Base-by-base conservation (phyloP, 441 rosid genomes). In the Gossypium lobatum region DNA sequence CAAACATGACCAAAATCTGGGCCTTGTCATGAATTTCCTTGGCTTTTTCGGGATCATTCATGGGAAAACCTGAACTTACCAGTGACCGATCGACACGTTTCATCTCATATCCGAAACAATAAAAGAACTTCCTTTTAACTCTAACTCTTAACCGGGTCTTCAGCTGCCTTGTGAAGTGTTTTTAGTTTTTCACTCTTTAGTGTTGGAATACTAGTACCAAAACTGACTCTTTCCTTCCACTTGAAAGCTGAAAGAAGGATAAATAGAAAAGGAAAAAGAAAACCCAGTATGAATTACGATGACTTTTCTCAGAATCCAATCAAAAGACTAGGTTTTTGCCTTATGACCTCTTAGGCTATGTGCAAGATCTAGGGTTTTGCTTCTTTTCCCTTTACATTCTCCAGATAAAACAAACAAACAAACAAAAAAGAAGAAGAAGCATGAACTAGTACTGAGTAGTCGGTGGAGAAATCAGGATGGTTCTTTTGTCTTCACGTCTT, bases 291-390 rank as follows among this genome's bases (percentile, higher is more conserved):
- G 28, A 39, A 42, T 6, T 34, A 13, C 9, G 21, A 23, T 48
- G 5, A 18, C 50, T n/a, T 21, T 17, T 23, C 37, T 67, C 61
- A 73, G 73, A 77, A 48, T 76, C 68, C 31, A 67, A 67, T 76
- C 70, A 70, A 50, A 61, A 54, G 60, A 48, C 46, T 17, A 77
- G 85, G 80, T 79, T 75, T 76, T 28, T 55, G 57, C 58, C 61
- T 60, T 72, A 34, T 74, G 74, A 80, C 83, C 82, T 14, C 73
- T 14, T 71, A 75, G 81, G 80, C 81, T 11, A 71, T 23, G 80
- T 82, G 81, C 76, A 83, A 83, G 85, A 85, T 86, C 84, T 85
- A 83, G 88, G 90, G 88, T 61, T 80, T 81, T 75, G n/a, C 17
- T 45, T 72, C 1, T 54, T 13, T 53, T 67, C 9, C 11, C 50